Evolutionary conservation across 1,139 yeast species (phyloP).

Genomic region (Geotrichum reessii): DNA sequence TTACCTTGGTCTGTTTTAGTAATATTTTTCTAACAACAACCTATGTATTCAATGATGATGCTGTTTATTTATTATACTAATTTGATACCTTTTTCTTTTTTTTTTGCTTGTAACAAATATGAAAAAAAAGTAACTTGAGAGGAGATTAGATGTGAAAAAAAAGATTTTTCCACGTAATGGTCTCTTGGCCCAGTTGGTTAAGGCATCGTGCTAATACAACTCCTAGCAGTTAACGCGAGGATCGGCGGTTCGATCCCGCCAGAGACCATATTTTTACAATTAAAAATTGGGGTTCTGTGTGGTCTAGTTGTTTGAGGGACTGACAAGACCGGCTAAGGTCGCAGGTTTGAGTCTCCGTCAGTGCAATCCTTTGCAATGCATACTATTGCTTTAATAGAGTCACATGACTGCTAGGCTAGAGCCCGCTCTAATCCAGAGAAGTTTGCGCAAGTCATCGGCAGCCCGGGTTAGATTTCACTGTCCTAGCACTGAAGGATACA

Average conservation of each 20-base stretch:
- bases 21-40: too few relatives aligned
- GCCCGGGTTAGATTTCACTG: too few relatives aligned
- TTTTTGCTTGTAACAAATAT: not conserved
- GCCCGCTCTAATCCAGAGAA: too few relatives aligned
- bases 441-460: too few relatives aligned
- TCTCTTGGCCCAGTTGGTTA: conserved; percentile 89
- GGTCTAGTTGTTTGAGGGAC: not conserved
- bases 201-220: conserved; percentile 77
- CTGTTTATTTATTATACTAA: too few relatives aligned
- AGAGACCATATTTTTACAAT: conserved; percentile 51
- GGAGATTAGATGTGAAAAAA: not conserved
- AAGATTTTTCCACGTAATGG: conserved; percentile 31
- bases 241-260: conserved; percentile 85
- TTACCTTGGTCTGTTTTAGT: too few relatives aligned
- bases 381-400: too few relatives aligned
- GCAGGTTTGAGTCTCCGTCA: too few relatives aligned
- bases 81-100: not conserved
- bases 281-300: not conserved
- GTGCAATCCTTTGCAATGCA: too few relatives aligned
- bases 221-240: conserved; percentile 27
- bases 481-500: too few relatives aligned
- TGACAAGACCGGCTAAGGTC: not conserved
- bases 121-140: not conserved
- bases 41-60: too few relatives aligned
- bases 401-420: too few relatives aligned